These are phyloP conservation scores for Eucalyptus polyanthemos DNA, from an alignment of 345 rosid genomes.

Conservation along the genomic window DNA sequence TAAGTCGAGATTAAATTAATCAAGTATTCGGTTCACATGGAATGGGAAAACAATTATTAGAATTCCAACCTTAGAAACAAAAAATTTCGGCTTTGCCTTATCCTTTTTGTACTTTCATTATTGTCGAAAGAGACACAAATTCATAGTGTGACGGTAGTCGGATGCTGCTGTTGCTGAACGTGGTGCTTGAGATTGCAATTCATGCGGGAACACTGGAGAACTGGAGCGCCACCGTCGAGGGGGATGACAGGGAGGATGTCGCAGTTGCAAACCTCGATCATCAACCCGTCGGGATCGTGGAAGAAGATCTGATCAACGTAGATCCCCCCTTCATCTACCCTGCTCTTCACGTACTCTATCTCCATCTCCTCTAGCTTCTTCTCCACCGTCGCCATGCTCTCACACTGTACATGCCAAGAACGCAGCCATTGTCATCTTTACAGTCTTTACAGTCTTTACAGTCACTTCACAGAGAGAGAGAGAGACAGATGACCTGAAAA, in stretches of 20 bases:
- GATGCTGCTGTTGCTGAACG: neutral
- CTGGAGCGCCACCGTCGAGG: neutral
- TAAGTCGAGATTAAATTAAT: neutral
- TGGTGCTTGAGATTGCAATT: neutral
- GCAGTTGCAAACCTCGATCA: slow-evolving; percentile 49
- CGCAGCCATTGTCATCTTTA: too few relatives aligned
- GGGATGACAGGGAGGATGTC: neutral
- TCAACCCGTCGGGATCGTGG: slow-evolving; percentile 51
- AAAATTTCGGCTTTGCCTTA: neutral
- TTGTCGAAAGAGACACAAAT: neutral
- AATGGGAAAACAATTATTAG: neutral
- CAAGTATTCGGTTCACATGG: neutral
- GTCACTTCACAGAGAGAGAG: neutral
- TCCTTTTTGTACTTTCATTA: neutral
- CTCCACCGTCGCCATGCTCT: slow-evolving; percentile 35
- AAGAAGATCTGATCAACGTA: slow-evolving; percentile 45
- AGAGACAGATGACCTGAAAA: slow-evolving; percentile 38
- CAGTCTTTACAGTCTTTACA: neutral
- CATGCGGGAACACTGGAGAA: neutral
- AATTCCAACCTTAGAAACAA: neutral
- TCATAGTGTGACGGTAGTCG: neutral
- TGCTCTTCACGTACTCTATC: slow-evolving; percentile 19
- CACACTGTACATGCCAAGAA: slow-evolving; percentile 20
- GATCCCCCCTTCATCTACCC: slow-evolving; percentile 43
- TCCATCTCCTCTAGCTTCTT: slow-evolving; percentile 35